Evolutionary conservation across 176 grass and related monocot species (phyloP).

Genomic region (Aegilops bicornis): DNA sequence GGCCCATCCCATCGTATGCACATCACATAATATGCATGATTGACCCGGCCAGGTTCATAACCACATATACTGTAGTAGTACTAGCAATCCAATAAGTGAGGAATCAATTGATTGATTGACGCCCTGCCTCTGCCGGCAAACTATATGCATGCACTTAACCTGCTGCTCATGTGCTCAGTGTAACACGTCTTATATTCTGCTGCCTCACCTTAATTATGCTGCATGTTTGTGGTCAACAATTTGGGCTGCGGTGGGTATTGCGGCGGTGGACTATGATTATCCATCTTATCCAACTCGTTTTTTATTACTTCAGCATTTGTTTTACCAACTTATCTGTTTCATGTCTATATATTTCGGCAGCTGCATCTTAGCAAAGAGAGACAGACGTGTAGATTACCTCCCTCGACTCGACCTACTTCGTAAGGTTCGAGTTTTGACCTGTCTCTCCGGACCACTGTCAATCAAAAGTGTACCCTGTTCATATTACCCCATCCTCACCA

Average conservation of each 20-base stretch:
- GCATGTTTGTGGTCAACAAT: neutral
- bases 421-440: too few relatives aligned
- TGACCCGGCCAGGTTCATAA: neutral
- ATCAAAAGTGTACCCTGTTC: too few relatives aligned
- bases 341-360: too few relatives aligned
- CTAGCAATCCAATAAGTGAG: too few relatives aligned
- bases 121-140: neutral
- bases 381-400: too few relatives aligned
- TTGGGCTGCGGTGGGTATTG: neutral
- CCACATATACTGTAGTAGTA: too few relatives aligned
- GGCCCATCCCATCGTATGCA: neutral
- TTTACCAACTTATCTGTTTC: too few relatives aligned
- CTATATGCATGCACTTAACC: neutral
- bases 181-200: neutral
- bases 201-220: neutral
- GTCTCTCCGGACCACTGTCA: too few relatives aligned
- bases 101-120: neutral
- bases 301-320: too few relatives aligned
- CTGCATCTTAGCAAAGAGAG: too few relatives aligned
- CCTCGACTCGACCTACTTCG: too few relatives aligned
- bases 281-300: neutral
- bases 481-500: too few relatives aligned
- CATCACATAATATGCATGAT: neutral
- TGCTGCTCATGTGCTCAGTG: neutral
- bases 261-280: neutral